phyloP scores from a whole-genome alignment of 495 filamentous ascomycete species.

The Penicillium riverlandense region DNA sequence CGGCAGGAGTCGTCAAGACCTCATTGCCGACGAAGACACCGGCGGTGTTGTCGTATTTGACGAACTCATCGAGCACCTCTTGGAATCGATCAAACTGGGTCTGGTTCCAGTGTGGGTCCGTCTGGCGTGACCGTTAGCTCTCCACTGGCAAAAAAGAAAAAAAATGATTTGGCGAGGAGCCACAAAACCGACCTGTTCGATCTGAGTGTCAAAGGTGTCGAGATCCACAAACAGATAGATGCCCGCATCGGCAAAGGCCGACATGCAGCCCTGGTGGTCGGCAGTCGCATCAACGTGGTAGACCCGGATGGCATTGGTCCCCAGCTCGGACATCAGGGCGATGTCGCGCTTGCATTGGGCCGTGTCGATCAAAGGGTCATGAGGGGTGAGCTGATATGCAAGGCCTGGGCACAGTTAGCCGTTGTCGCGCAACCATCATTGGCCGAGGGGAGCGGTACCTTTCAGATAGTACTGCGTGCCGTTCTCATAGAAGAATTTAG shows the following conservation, averaged over 20 bases:
- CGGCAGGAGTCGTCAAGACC: constrained; percentile 51
- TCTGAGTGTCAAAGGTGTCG: constrained; percentile 75
- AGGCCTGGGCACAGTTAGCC: constrained; percentile 42
- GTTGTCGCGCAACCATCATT: not conserved
- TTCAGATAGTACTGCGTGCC: constrained; percentile 79
- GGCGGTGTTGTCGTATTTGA: constrained; percentile 68
- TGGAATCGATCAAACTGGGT: constrained; percentile 59
- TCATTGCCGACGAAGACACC: constrained; percentile 88
- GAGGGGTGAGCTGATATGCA: constrained; percentile 58
- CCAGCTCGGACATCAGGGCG: constrained; percentile 68
- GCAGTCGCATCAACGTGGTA: constrained; percentile 72
- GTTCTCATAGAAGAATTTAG: constrained; percentile 76
- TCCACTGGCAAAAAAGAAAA: not conserved
- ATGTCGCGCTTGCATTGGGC: constrained; percentile 76
- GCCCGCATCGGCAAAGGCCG: constrained; percentile 57
- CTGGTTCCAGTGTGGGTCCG: constrained; percentile 56
- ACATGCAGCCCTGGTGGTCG: constrained; percentile 72
- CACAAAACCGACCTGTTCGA: constrained; percentile 53
- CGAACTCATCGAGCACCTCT: constrained; percentile 71
- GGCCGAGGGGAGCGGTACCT: constrained; percentile 36
- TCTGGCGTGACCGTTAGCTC: constrained; percentile 6
- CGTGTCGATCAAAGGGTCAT: constrained; percentile 69
- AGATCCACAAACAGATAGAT: constrained; percentile 82
- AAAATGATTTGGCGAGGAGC: constrained; percentile 1
- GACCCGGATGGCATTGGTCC: constrained; percentile 79